phyloP scores from a whole-genome alignment of 805 yeast genomes.

The Wickerhamiella dianesei region DNA sequence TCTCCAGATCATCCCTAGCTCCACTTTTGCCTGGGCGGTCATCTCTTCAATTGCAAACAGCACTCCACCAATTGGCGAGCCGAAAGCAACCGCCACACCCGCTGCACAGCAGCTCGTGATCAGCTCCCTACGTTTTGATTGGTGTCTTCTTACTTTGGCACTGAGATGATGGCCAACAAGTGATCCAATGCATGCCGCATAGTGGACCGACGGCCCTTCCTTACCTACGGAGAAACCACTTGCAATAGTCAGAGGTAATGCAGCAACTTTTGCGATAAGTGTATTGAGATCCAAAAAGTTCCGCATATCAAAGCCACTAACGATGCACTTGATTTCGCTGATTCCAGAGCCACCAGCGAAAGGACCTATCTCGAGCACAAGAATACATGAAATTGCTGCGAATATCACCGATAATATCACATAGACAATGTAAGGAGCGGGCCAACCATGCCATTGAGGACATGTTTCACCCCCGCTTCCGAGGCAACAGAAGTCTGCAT shows the following conservation, averaged over 20 bases:
- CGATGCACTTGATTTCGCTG: conserved; percentile 88
- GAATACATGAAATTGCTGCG: conserved; percentile 48
- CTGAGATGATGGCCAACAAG: conserved; percentile 37
- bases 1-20: conserved; percentile 73
- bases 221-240: conserved; percentile 91
- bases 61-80: conserved; percentile 89
- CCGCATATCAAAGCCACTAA: conserved; percentile 71
- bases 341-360: conserved; percentile 96
- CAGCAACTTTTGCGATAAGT: conserved; percentile 57
- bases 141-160: conserved; percentile 29
- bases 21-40: conserved; percentile 43
- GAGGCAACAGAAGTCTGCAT: conserved; percentile 71
- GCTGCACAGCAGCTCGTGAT: conserved; percentile 90
- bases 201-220: conserved; percentile 97
- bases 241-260: conserved; percentile 81
- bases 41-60: conserved; percentile 87
- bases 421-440: conserved; percentile 41
- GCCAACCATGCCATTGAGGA: conserved; percentile 58
- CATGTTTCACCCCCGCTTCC: conserved; percentile 38
- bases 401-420: conserved; percentile 45
- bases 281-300: conserved; percentile 69
- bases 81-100: conserved; percentile 98
- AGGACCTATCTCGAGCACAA: conserved; percentile 66
- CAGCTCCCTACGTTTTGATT: conserved; percentile 36
- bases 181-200: conserved; percentile 92